These are phyloP conservation scores for Eucalyptus tenuipes DNA, from an alignment of 345 rosid genomes.

Conservation along the genomic window DNA sequence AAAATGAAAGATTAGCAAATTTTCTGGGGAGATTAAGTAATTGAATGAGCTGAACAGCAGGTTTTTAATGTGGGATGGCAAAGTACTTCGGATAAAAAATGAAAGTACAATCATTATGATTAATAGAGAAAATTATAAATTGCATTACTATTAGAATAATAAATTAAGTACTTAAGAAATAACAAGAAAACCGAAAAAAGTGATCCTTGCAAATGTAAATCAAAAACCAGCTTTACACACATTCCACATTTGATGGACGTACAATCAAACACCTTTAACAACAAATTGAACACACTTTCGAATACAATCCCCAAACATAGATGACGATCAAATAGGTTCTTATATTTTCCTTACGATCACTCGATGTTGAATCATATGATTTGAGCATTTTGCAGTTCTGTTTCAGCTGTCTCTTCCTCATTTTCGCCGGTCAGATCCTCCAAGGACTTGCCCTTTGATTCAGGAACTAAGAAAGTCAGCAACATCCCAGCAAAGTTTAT, in stretches of 20 bases:
- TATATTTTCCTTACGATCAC: neutral
- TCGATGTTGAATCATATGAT: neutral
- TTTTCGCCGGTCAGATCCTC: conserved; percentile 19
- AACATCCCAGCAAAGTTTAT: conserved; percentile 3
- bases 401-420: neutral
- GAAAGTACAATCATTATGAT: neutral
- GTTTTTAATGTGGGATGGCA: neutral
- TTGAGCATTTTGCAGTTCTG: neutral
- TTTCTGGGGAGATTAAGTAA: neutral
- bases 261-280: neutral
- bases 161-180: neutral
- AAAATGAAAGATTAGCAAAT: neutral
- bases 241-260: neutral
- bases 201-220: neutral
- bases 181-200: neutral
- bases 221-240: neutral
- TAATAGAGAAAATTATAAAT: neutral
- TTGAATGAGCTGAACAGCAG: neutral
- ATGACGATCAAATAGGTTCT: neutral
- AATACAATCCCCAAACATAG: neutral
- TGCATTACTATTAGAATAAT: neutral
- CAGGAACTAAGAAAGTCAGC: conserved; percentile 13
- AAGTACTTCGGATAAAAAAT: neutral
- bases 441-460: conserved; percentile 14
- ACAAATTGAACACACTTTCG: neutral